Percentiles rank a stretch among this genome's conserved stretches.
phyloP scores from a whole-genome alignment of 208 protist genomes.

The Phytomonas sp. region DNA sequence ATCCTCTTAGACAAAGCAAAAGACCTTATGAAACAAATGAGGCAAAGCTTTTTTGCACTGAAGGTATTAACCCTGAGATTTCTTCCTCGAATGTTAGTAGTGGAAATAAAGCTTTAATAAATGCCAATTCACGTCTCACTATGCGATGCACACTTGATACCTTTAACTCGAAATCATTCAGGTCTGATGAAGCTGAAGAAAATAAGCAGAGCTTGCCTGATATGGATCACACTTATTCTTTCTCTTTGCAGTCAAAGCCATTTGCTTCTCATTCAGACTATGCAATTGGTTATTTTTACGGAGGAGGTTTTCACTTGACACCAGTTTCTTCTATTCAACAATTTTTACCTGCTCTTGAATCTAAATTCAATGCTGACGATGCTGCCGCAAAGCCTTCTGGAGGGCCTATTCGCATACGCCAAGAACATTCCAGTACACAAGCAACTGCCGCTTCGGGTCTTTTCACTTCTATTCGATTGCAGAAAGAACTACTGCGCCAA shows the following conservation, averaged over 20 bases:
- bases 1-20: constrained; percentile 48
- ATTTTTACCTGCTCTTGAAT: constrained; percentile 17
- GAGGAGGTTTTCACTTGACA: constrained; percentile 56
- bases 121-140: constrained; percentile 44
- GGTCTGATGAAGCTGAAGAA: background rate
- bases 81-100: background rate
- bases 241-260: constrained; percentile 64
- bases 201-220: constrained; percentile 10
- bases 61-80: constrained; percentile 10
- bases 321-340: constrained; percentile 48
- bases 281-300: constrained; percentile 39
- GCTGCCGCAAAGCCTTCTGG: constrained; percentile 4
- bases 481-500: constrained; percentile 64
- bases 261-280: constrained; percentile 67
- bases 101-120: constrained; percentile 15
- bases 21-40: constrained; percentile 74
- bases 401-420: constrained; percentile 24
- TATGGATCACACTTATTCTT: constrained; percentile 31
- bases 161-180: constrained; percentile 67
- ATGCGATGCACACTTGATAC: constrained; percentile 70
- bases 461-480: constrained; percentile 43
- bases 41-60: constrained; percentile 45
- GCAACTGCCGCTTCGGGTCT: constrained; percentile 30
- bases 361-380: background rate
- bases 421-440: constrained; percentile 31